Evolutionary conservation across 2,329 filamentous ascomycete species (phyloP).

Genomic region (Pochonia chlamydosporia): DNA sequence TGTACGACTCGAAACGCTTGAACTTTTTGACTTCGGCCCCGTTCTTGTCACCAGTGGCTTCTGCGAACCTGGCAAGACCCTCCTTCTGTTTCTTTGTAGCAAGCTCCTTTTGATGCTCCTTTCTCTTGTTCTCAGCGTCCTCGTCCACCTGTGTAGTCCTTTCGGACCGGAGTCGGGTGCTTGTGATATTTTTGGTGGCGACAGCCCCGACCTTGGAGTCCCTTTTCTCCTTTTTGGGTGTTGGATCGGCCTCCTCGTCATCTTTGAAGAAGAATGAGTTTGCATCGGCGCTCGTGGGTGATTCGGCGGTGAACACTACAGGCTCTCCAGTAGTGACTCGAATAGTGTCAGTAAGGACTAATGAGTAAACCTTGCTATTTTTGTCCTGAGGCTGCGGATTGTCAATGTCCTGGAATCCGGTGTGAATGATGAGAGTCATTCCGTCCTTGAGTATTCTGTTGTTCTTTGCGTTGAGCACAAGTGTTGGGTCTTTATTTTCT

Average conservation of each 20-base stretch:
- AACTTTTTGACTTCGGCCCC: slow-evolving; percentile 96
- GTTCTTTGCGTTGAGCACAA: slow-evolving; percentile 85
- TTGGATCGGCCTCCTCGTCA: slow-evolving; percentile 78
- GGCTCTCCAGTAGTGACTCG: slow-evolving; percentile 75
- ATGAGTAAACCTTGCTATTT: slow-evolving; percentile 80
- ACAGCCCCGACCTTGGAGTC: slow-evolving; percentile 78
- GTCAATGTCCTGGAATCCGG: slow-evolving; percentile 83
- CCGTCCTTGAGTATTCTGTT: slow-evolving; percentile 79
- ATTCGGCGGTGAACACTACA: slow-evolving; percentile 89
- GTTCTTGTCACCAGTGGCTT: slow-evolving; percentile 77
- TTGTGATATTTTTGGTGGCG: slow-evolving; percentile 91
- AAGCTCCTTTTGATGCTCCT: slow-evolving; percentile 87
- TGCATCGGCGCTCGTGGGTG: slow-evolving; percentile 83
- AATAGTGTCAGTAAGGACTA: slow-evolving; percentile 89
- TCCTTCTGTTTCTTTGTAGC: slow-evolving; percentile 85
- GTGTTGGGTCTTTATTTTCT: slow-evolving; percentile 77
- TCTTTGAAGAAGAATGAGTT: slow-evolving; percentile 99
- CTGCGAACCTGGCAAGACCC: slow-evolving; percentile 77
- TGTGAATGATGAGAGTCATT: slow-evolving; percentile 91
- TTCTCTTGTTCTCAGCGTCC: slow-evolving; percentile 78
- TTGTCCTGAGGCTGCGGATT: slow-evolving; percentile 86
- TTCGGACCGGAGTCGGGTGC: slow-evolving; percentile 86
- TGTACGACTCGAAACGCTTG: slow-evolving; percentile 98
- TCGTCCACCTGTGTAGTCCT: slow-evolving; percentile 84
- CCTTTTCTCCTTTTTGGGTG: slow-evolving; percentile 87